Percentiles rank a stretch among this genome's conserved stretches.
phyloP scores from a whole-genome alignment of 2,329 filamentous ascomycete species.

The Calonectria henricotiae region DNA sequence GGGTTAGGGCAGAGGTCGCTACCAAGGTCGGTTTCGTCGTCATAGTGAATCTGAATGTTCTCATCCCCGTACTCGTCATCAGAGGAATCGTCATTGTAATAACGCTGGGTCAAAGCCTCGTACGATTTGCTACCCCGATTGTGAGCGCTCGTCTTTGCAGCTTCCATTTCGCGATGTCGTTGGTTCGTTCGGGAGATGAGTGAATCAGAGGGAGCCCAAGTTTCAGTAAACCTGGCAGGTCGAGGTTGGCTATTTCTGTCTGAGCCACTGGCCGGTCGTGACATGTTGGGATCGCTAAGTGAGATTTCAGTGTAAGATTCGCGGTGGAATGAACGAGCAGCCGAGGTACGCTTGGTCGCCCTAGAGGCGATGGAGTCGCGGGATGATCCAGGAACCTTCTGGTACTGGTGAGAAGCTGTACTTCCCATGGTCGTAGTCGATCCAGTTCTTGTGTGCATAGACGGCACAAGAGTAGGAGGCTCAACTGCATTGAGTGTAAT shows the following conservation, averaged over 20 bases:
- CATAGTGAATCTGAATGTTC: constrained; percentile 52
- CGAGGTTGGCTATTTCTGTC: constrained; percentile 56
- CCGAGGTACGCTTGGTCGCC: constrained; percentile 67
- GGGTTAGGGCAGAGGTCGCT: constrained; percentile 67
- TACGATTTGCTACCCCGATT: constrained; percentile 61
- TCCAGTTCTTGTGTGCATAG: constrained; percentile 82
- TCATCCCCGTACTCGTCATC: constrained; percentile 62
- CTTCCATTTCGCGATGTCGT: constrained; percentile 64
- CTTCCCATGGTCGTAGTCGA: constrained; percentile 73
- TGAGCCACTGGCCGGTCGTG: constrained; percentile 49
- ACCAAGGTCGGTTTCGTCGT: constrained; percentile 51
- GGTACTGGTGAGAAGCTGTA: constrained; percentile 72
- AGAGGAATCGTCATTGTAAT: constrained; percentile 61
- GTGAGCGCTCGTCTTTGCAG: constrained; percentile 55
- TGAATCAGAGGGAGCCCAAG: constrained; percentile 71
- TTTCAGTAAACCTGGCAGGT: constrained; percentile 67
- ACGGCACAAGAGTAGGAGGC: constrained; percentile 77
- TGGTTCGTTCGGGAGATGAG: constrained; percentile 71
- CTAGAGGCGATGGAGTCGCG: constrained; percentile 63
- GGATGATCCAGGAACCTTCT: constrained; percentile 65
- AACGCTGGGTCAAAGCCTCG: constrained; percentile 64
- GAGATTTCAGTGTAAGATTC: constrained; percentile 69
- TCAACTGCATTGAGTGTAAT: constrained; percentile 64
- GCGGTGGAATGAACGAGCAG: constrained; percentile 57
- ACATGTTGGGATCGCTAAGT: constrained; percentile 59